Conservation (phyloP, 306 rosid genomes). For the Prunus mongolica region DNA sequence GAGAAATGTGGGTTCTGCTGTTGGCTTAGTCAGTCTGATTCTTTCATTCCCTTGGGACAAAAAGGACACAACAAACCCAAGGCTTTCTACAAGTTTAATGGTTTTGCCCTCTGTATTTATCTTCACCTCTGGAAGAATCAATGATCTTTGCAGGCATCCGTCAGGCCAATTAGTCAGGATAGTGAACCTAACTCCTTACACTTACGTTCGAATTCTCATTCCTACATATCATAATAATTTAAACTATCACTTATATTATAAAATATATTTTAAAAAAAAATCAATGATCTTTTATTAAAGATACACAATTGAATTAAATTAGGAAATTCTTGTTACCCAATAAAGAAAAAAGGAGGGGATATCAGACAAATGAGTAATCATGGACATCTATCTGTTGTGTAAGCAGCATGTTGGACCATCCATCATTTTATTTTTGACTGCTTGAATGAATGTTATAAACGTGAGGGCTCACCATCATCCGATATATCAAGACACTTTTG, state of each 20-base stretch:
- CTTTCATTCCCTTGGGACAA: constrained; percentile 19
- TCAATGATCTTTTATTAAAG: neutral
- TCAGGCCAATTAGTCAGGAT: too few relatives aligned
- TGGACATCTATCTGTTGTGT: constrained; percentile 47
- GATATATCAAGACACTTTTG: constrained; percentile 44
- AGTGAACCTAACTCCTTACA: too few relatives aligned
- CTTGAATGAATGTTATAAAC: constrained; percentile 54
- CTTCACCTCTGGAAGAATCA: neutral
- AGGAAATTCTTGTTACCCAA: neutral
- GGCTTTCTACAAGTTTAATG: constrained; percentile 25
- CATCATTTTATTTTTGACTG: constrained; percentile 66
- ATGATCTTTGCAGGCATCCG: neutral
- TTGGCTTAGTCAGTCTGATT: constrained; percentile 35
- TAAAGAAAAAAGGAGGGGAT: neutral
- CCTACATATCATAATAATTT: rapidly evolving
- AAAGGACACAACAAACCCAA: constrained; percentile 22
- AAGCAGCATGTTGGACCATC: constrained; percentile 59
- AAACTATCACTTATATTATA: too few relatives aligned
- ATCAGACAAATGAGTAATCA: constrained; percentile 53
- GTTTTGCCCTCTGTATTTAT: neutral
- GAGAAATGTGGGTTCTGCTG: constrained; percentile 32
- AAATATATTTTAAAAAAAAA: neutral
- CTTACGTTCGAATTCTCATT: too few relatives aligned
- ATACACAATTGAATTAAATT: neutral
- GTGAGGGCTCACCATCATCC: constrained; percentile 84